phyloP scores from a whole-genome alignment of 2,329 filamentous ascomycete species.

The Ceratocystis smalleyi region DNA sequence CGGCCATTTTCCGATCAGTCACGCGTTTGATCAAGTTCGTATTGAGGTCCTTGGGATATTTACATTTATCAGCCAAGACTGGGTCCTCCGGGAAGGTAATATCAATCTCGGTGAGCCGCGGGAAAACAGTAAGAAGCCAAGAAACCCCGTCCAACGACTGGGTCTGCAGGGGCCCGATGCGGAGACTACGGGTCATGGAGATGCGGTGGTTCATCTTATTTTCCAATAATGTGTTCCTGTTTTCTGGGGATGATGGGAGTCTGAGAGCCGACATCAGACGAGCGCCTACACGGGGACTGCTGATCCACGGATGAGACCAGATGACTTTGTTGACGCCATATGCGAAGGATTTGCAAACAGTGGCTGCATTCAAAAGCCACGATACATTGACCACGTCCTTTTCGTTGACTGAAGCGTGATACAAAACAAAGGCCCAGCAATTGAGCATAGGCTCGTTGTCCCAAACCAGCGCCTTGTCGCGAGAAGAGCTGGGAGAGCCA shows the following conservation, averaged over 20 bases:
- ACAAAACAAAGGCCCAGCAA: constrained; percentile 9
- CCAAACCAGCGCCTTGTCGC: neutral
- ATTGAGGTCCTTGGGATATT: neutral
- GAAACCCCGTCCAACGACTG: neutral
- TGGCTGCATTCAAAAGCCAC: neutral
- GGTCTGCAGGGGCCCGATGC: neutral
- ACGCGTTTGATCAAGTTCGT: neutral
- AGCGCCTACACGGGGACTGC: neutral
- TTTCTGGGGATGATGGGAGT: neutral
- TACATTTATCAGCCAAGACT: neutral
- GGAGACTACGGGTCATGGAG: neutral
- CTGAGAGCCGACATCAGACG: neutral
- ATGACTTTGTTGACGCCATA: neutral
- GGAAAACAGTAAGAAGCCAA: neutral
- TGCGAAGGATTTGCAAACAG: neutral
- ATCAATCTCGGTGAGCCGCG: neutral
- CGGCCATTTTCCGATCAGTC: neutral
- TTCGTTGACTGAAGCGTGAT: constrained; percentile 4
- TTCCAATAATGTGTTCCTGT: neutral
- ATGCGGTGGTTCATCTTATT: neutral
- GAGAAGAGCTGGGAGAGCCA: neutral
- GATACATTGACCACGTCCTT: neutral
- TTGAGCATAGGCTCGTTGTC: constrained; percentile 9
- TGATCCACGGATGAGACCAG: neutral
- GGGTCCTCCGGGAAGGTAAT: neutral